Base-by-base conservation (phyloP, 2,329 filamentous ascomycete species). In the Penicillium sp. region DNA sequence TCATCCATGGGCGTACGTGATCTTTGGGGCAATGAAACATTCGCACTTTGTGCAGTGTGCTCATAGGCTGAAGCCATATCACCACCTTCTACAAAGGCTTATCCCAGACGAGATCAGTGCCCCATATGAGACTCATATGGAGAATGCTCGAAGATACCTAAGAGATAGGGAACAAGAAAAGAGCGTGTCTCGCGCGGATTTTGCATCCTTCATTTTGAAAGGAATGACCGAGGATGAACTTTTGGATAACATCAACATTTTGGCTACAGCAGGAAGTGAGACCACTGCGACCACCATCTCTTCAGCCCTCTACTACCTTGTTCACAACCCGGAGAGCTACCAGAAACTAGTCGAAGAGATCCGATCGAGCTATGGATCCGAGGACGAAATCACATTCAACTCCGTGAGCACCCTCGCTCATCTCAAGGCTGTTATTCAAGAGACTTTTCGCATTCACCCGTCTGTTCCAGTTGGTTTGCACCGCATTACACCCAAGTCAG, bases 1-100 rank as follows among this genome's bases (percentile, higher is more conserved):
- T 50, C 51, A 63, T 13, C 50, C 67, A 0, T 75, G 72, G 73
- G 55, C 63, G 2, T 42, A 51, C 31, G 48, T 56, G 3, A 56
- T 62, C 3, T 64, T 56, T 29, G 45, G 42, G 8, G 46, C 50
- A 1, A 50, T 56, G 44, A 56, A 56, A 34, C 45, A 56, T 32
- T 48, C 54, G 2, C 39, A 44, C 32, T 53, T 49, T 10, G 4
- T 56, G 1, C 54, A 53, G 24, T 41, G 38, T 16, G 54, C 54
- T 3, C 50, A 53, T 39, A 50, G 54, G 14, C 38, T 56, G 4
- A 56, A 56, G 34, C 54, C 54, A 9, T 43, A 50, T 11, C 48
- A 36, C n/a, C 27, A n/a, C 8, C n/a, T 50, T 14, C n/a, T 50
- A 8, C 24, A 40, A 18, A 14, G 7, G n/a, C 29, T 48, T 24